Conservation (phyloP, 1,284 basidiomycete genomes). For the Flammula alnicola region DNA sequence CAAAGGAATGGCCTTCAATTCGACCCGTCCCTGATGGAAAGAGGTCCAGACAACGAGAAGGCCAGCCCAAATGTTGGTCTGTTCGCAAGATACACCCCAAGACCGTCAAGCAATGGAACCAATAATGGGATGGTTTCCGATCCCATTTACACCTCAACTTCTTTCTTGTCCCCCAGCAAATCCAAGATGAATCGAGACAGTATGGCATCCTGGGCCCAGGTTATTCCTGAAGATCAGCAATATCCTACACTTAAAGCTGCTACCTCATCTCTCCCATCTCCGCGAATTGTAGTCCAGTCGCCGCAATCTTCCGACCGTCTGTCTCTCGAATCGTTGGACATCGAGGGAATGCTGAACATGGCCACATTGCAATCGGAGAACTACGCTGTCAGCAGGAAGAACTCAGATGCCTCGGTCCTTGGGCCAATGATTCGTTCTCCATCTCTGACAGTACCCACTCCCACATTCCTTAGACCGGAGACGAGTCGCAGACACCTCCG, state of each 20-base stretch:
- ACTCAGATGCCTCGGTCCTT: slow-evolving; percentile 20
- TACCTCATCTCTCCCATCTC: slow-evolving; percentile 1
- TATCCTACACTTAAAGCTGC: slow-evolving; percentile 11
- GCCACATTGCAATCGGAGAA: slow-evolving; percentile 42
- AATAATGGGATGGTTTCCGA: slow-evolving; percentile 31
- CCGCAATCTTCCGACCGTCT: slow-evolving; percentile 13
- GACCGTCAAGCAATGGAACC: neutral
- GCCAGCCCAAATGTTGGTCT: neutral
- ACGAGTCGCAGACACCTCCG: slow-evolving; percentile 29
- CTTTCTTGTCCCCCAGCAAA: slow-evolving; percentile 33
- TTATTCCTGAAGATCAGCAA: slow-evolving; percentile 29
- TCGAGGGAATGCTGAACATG: slow-evolving; percentile 58
- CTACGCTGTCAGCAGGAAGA: slow-evolving; percentile 26
- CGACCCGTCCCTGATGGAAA: slow-evolving; percentile 31
- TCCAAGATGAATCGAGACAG: slow-evolving; percentile 28
- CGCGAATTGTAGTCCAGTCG: slow-evolving; percentile 9
- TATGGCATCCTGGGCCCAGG: slow-evolving; percentile 33
- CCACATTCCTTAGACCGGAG: slow-evolving; percentile 19
- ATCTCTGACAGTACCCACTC: slow-evolving; percentile 18
- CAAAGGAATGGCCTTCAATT: slow-evolving; percentile 22
- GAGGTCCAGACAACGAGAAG: slow-evolving; percentile 10
- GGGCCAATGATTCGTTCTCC: slow-evolving; percentile 14
- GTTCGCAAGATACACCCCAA: neutral
- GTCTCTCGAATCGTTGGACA: slow-evolving; percentile 45
- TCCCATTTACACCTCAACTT: slow-evolving; percentile 37